These are phyloP conservation scores for Vigna mungo DNA, from an alignment of 306 rosid species.

Conservation along the genomic window DNA sequence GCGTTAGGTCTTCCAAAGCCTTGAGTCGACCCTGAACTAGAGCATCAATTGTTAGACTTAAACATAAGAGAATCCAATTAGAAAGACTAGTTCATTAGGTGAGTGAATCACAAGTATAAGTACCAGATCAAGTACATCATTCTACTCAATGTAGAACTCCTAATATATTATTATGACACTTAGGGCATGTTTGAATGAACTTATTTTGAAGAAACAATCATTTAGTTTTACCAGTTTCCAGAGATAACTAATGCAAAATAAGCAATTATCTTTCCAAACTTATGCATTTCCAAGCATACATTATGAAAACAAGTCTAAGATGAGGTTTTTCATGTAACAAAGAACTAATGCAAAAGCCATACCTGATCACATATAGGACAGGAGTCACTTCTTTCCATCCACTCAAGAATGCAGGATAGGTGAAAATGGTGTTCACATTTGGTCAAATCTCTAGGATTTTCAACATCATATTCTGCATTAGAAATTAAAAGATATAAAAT, in stretches of 20 bases:
- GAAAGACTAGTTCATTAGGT: no score
- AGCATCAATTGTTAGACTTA: no score
- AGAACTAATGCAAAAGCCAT: constrained; percentile 20
- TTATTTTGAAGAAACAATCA: constrained; percentile 5
- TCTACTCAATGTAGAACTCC: no score
- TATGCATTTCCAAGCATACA: neutral
- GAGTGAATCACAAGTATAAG: no score
- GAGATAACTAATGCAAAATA: neutral
- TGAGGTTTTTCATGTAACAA: neutral
- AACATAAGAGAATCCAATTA: no score
- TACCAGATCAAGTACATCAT: no score
- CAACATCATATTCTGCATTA: constrained; percentile 66
- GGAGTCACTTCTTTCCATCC: constrained; percentile 83
- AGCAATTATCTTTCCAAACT: neutral
- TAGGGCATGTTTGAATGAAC: neutral
- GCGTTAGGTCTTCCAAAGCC: no score
- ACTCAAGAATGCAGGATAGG: constrained; percentile 80
- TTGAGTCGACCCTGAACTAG: no score
- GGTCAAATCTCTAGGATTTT: constrained; percentile 66
- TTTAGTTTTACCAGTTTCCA: neutral
- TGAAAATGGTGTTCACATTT: constrained; percentile 81
- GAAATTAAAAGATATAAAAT: neutral
- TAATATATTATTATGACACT: neutral
- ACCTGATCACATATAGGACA: constrained; percentile 87
- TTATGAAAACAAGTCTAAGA: neutral